Evolutionary conservation across 1,284 basidiomycete species (phyloP).

Genomic region (Irpex sp.): DNA sequence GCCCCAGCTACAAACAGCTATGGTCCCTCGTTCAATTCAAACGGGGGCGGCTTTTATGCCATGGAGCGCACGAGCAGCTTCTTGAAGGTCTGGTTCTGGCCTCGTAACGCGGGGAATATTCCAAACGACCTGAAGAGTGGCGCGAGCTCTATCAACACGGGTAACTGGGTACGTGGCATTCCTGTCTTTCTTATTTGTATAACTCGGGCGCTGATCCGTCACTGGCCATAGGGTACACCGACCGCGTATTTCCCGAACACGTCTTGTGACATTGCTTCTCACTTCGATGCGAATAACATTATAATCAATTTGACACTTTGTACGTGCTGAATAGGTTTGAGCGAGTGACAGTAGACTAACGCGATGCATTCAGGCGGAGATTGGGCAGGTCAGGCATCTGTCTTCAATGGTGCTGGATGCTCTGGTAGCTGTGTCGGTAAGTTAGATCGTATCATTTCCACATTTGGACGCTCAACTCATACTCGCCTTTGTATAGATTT

Average conservation of each 20-base stretch:
- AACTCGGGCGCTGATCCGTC: background rate
- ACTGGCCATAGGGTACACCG: slow-evolving; percentile 43
- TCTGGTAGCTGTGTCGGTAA: slow-evolving; percentile 48
- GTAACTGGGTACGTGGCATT: slow-evolving; percentile 36
- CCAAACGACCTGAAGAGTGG: slow-evolving; percentile 41
- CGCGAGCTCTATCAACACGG: slow-evolving; percentile 33
- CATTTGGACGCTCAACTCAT: background rate
- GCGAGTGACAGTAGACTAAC: background rate
- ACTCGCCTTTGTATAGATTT: slow-evolving; percentile 3
- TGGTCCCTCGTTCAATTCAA: slow-evolving; percentile 52
- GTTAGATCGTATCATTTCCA: background rate
- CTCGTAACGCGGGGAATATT: slow-evolving; percentile 27
- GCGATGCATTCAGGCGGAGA: slow-evolving; percentile 36
- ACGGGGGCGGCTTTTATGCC: slow-evolving; percentile 53
- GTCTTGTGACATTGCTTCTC: slow-evolving; percentile 43
- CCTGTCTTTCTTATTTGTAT: background rate
- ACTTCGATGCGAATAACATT: slow-evolving; percentile 58
- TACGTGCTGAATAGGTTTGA: slow-evolving; percentile 6
- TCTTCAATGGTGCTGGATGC: slow-evolving; percentile 45
- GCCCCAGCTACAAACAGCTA: slow-evolving; percentile 40
- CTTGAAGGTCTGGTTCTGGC: slow-evolving; percentile 47
- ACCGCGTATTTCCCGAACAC: slow-evolving; percentile 54
- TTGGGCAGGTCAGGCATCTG: slow-evolving; percentile 45
- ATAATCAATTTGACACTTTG: slow-evolving; percentile 49
- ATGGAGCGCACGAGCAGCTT: slow-evolving; percentile 36